Evolutionary conservation across 2,329 filamentous ascomycete genomes (phyloP).

Genomic region (Akanthomyces dipterigenus): DNA sequence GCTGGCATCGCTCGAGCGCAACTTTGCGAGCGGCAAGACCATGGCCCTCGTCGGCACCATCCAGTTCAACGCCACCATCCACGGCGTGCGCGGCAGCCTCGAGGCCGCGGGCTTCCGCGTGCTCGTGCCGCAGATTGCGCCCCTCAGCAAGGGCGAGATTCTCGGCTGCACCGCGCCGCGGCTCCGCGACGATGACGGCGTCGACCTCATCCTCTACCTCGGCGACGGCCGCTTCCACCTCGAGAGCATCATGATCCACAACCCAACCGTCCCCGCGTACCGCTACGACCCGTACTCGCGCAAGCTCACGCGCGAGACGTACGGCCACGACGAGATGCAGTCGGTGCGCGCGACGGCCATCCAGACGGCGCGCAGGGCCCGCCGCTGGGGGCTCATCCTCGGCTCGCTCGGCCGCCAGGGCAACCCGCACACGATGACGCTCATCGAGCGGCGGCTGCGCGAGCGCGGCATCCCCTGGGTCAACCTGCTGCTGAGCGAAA

Average conservation of each 20-base stretch:
- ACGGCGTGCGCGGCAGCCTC: constrained; percentile 70
- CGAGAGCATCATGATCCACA: constrained; percentile 98
- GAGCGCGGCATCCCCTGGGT: constrained; percentile 71
- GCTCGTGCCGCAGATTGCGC: constrained; percentile 85
- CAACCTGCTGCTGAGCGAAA: constrained; percentile 84
- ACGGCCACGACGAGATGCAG: constrained; percentile 89
- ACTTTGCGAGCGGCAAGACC: constrained; percentile 77
- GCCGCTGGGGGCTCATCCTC: constrained; percentile 91
- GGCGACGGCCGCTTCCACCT: constrained; percentile 93
- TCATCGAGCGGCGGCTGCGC: constrained; percentile 74
- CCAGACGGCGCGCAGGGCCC: constrained; percentile 62
- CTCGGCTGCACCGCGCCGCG: constrained; percentile 91
- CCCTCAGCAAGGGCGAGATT: constrained; percentile 86
- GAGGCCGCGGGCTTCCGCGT: constrained; percentile 80
- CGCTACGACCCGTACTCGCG: constrained; percentile 95
- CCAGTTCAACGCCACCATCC: constrained; percentile 96
- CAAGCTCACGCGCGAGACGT: constrained; percentile 82
- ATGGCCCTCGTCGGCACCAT: constrained; percentile 95
- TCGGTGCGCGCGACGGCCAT: constrained; percentile 73
- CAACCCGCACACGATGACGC: constrained; percentile 82
- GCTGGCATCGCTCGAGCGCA: constrained; percentile 77
- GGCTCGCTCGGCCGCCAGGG: constrained; percentile 90
- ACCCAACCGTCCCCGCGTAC: constrained; percentile 83
- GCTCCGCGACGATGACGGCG: constrained; percentile 48
- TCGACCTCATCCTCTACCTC: constrained; percentile 80